Percentiles rank a stretch among this genome's conserved stretches.
These are phyloP conservation scores for Litchi chinensis DNA, from an alignment of 345 rosid species.

Conservation along the genomic window DNA sequence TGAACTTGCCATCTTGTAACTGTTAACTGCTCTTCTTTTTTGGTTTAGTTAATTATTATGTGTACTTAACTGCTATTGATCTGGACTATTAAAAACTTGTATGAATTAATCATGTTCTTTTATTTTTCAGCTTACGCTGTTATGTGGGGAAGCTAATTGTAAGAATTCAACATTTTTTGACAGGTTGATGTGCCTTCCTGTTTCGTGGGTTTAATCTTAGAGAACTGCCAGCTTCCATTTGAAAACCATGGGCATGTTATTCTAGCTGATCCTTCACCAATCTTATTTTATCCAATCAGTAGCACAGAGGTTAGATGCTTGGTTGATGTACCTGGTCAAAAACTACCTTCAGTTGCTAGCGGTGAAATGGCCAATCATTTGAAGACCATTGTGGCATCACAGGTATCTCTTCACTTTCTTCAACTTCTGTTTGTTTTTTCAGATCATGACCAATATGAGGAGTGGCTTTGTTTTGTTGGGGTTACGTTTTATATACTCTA, in stretches of 20 bases:
- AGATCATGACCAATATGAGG: not conserved
- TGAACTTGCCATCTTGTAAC: constrained; percentile 13
- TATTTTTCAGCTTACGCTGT: not conserved
- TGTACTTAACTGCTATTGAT: not conserved
- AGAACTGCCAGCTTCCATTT: constrained; percentile 54
- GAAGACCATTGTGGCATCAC: constrained; percentile 40
- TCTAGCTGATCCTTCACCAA: constrained; percentile 57
- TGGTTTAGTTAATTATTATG: not conserved
- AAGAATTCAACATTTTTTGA: constrained; percentile 3
- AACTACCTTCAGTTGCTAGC: constrained; percentile 46
- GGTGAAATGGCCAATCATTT: constrained; percentile 52
- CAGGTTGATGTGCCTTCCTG: constrained; percentile 58
- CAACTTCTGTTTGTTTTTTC: not conserved
- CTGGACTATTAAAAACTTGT: not conserved
- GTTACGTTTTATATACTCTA: not conserved
- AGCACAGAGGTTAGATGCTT: constrained; percentile 54
- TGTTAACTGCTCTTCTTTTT: not conserved
- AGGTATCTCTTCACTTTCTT: constrained; percentile 23
- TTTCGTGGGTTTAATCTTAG: constrained; percentile 52
- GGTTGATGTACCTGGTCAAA: constrained; percentile 52
- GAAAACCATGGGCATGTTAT: constrained; percentile 55
- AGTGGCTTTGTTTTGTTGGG: not conserved
- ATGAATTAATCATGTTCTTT: not conserved
- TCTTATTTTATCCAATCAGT: constrained; percentile 56
- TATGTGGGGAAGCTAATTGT: not conserved